Evolutionary conservation across 2,329 filamentous ascomycete genomes (phyloP), one percentile per base, ranked within the genome.

Genomic region (Aspergillus sojae): DNA sequence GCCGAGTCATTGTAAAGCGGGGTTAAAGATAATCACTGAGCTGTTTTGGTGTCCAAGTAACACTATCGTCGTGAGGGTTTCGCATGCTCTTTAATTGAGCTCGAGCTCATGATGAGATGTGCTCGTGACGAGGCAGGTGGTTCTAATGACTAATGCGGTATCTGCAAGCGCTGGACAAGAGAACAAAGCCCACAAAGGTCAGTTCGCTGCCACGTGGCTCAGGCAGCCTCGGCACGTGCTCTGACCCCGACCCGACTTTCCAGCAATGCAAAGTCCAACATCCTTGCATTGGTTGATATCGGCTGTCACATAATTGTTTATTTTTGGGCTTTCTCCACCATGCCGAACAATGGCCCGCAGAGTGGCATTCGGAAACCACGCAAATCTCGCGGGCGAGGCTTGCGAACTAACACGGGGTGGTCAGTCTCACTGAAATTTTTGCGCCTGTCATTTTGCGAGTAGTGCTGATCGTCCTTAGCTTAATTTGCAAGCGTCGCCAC

Each of bases 361-460:
- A n/a, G 14, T 21, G 50, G 50, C 50, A 43, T 61, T 36, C 58
- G 58, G 28, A 61, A 61, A 30, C 58, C 23, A 52, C 70, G 71
- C 32, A 72, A 73, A 62, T 74, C 72, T 56, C 71, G 72, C 1
- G 70, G 72, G 4, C 69, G 72, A 30, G 72, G 72, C 30, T 58
- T 74, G 28, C 71, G 72, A 34, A 68, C 72, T 52, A 73, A 69
- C 32, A 72, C 72, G 28, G 72, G 72, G 41, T 74, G 72, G 72
- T 74, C 45, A 46, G 70, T 69, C 23, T 63, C 54, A 46, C 12
- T 3, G 11, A 7, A 7, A 2, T 21, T 46, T 16, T 23, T 11
- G 43, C n/a, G 21, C 2, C 43, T 46, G 10, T 46, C n/a, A 5
- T 23, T 23, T 36, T 46, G 43, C 43, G 23, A 16, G 48, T 50